Base-by-base conservation (phyloP, 2,329 filamentous ascomycete genomes). In the Cladophialophora psammophila region DNA sequence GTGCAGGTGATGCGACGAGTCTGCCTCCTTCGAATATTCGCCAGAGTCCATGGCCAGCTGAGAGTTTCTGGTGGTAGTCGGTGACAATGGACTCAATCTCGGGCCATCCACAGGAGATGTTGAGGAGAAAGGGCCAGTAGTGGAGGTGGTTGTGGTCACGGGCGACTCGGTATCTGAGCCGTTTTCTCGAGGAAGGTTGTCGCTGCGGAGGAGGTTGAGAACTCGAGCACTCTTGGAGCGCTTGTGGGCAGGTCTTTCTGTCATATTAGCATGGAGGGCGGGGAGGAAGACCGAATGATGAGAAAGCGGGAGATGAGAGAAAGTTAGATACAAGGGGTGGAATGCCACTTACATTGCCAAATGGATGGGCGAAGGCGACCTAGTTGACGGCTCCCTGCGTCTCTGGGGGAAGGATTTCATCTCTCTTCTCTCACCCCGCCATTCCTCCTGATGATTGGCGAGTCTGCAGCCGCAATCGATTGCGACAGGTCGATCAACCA, bases 161-260 rank as follows among this genome's bases (percentile, higher is more conserved):
- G 71, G 68, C 15, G 75, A 76, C 57, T 71, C 72, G 13, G 69
- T 58, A 20, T 80, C 79, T 36, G 72, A 74, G 38, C 76, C 72
- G 60, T 72, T 76, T 26, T 81, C 80, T 58, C 78, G 75, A 68
- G 81, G 84, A 69, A 80, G 81, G 66, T 81, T 83, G 64, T 84
- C 83, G 66, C 84, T 83, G 72, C 84, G 81, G 57, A 87, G 78
- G 26, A 87, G 76, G 38, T 85, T 83, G 67, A 85, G 81, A 55
- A 85, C 83, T 67, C 87, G 78, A 56, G 81, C 78, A 69, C 84
- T 85, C 74, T 84, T 86, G 66, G 81, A 84, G 69, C 85, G 84
- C 77, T 85, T 87, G 72, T 84, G 83, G 68, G 78, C 80, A 71
- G 63, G 65, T 59, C 64, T 72, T 42, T 71, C 60, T 34, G 72